Evolutionary conservation across 2,329 filamentous ascomycete species (phyloP).

Genomic region (Phyllosticta citriasiana): DNA sequence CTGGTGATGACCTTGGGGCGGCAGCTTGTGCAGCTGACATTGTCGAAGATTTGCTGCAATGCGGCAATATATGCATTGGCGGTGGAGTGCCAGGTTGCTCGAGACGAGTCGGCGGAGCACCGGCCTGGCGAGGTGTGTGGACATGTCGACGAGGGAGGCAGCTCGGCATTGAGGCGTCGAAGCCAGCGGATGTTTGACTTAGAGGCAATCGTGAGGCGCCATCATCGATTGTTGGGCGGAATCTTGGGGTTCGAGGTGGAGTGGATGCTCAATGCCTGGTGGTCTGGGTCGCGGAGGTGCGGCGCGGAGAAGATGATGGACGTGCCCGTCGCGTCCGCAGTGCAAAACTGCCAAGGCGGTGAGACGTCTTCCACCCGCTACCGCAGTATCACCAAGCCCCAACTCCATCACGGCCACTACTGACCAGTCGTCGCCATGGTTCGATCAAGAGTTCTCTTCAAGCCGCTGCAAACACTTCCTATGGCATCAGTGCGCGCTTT

Average conservation of each 20-base stretch:
- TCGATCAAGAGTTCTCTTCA: not conserved
- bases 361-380: not conserved
- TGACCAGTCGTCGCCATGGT: not conserved
- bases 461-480: not conserved
- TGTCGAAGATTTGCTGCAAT: constrained; percentile 9
- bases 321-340: not conserved
- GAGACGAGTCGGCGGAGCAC: constrained; percentile 49
- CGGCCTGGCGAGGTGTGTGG: constrained; percentile 50
- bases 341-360: not conserved
- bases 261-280: not conserved
- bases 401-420: not conserved
- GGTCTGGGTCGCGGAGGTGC: not conserved
- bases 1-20: constrained; percentile 40
- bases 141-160: constrained; percentile 35
- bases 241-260: not conserved
- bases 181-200: not conserved
- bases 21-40: constrained; percentile 18
- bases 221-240: not conserved
- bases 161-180: not conserved
- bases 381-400: not conserved
- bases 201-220: not conserved
- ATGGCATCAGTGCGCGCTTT: not conserved
- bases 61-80: constrained; percentile 32
- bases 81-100: constrained; percentile 38
- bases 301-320: not conserved